Evolutionary conservation across 225 moss, liverwort and hornwort genomes (phyloP).

Genomic region (Marchantia polymorpha): DNA sequence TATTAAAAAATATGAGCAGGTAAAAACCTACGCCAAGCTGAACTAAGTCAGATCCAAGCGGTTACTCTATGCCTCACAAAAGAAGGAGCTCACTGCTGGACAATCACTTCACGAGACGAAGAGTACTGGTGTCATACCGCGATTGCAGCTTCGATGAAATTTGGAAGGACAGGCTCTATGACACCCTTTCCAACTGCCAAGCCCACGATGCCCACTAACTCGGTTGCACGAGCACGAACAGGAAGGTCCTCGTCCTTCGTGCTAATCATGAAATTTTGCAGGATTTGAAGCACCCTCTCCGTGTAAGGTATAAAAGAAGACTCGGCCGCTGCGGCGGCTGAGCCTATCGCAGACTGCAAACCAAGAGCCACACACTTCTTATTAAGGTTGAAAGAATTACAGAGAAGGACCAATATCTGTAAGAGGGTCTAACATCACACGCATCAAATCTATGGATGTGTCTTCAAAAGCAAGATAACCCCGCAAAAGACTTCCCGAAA

Average conservation of each 20-base stretch:
- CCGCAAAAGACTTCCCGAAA: background rate
- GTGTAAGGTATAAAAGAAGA: constrained; percentile 84
- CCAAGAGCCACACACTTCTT: background rate
- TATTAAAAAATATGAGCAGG: background rate
- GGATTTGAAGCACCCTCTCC: constrained; percentile 69
- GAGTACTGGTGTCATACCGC: constrained; percentile 39
- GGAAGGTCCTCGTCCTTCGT: constrained; percentile 92
- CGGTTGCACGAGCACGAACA: constrained; percentile 87
- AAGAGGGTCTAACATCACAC: background rate
- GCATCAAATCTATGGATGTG: background rate
- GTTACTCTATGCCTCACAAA: background rate
- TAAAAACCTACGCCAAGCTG: too few relatives aligned
- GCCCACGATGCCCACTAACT: constrained; percentile 89
- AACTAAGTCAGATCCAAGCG: too few relatives aligned
- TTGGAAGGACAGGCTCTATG: constrained; percentile 85
- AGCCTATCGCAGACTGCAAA: constrained; percentile 92
- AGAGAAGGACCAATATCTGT: background rate
- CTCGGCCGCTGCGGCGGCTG: constrained; percentile 94
- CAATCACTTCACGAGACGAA: background rate
- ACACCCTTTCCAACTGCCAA: constrained; percentile 76
- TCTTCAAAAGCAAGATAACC: too few relatives aligned
- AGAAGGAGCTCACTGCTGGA: background rate
- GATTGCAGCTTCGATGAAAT: constrained; percentile 92
- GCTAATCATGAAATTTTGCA: constrained; percentile 84
- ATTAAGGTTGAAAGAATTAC: too few relatives aligned